phyloP scores from a whole-genome alignment of 495 filamentous ascomycete species.

The Aspergillus bridgeri region DNA sequence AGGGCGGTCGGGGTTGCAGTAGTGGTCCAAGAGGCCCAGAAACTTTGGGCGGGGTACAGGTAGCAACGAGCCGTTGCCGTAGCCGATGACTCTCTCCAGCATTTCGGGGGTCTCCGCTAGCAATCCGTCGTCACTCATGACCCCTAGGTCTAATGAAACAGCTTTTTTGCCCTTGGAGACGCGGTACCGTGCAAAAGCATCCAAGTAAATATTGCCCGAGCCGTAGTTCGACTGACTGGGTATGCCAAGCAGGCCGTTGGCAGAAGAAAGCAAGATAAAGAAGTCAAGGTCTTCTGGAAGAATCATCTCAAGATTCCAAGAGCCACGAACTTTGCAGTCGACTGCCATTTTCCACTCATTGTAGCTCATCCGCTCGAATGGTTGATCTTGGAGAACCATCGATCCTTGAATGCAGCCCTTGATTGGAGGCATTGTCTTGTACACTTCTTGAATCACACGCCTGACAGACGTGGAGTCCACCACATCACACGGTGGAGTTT shows the following conservation, averaged over 20 bases:
- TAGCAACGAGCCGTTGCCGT: neutral
- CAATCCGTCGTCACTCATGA: constrained; percentile 3
- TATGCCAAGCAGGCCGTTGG: constrained; percentile 26
- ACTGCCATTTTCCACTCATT: constrained; percentile 30
- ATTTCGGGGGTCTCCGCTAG: neutral
- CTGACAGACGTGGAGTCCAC: constrained; percentile 18
- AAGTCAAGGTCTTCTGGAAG: constrained; percentile 34
- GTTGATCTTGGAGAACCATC: constrained; percentile 45
- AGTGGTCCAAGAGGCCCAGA: constrained; percentile 28
- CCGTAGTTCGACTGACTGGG: constrained; percentile 34
- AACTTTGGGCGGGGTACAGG: constrained; percentile 18
- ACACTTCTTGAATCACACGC: constrained; percentile 13
- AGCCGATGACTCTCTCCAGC: neutral
- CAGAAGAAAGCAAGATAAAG: constrained; percentile 42
- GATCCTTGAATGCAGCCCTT: constrained; percentile 33
- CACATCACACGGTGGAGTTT: constrained; percentile 26
- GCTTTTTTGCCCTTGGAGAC: constrained; percentile 25
- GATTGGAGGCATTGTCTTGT: constrained; percentile 23
- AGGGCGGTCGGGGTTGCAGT: constrained; percentile 27
- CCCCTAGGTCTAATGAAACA: constrained; percentile 30
- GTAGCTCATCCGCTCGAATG: constrained; percentile 42
- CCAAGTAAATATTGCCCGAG: constrained; percentile 25
- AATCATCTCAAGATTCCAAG: constrained; percentile 37
- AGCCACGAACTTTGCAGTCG: constrained; percentile 41
- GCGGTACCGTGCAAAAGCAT: constrained; percentile 22